Base-by-base conservation (phyloP, 768 basidiomycete species). In the Gautieria morchelliformis region DNA sequence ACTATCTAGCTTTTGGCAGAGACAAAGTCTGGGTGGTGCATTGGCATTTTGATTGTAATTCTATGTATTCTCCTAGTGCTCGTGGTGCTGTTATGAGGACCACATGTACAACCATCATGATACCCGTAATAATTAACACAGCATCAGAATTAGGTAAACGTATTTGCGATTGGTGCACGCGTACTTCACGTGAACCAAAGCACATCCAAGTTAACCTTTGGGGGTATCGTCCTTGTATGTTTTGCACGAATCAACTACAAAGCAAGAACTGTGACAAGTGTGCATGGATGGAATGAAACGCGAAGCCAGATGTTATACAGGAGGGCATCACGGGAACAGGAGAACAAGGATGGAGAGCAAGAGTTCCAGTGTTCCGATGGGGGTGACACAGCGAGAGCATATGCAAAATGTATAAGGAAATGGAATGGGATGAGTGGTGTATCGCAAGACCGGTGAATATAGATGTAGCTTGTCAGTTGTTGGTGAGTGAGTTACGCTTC, bases 21-120 rank as follows among this genome's bases (percentile, higher is more conserved):
- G 67, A 88, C 84, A 42, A 87, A 87, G 60, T 92, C 89, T 37
- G 88, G 89, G 33, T 96, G 89, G 85, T 93, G 90, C 67, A 87
- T 98, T 54, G 76, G 84, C 33, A 82, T 94, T 55, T 76, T 97
- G 32, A 89, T 91, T 41, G 75, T 93, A 39, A 76, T 97, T 20
- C 76, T 97, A 1, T 73, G 84, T 69, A 75, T 85, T 30, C 75
- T 98, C 20, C 75, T 97, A 11, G 68, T 93, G 33, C 80, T 84
- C 5, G 89, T 93, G 45, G 87, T 97, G 35, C 72, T 96, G 46
- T 68, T 91, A 54, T 93, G 62, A 67, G 32, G 48, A 30, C 10
- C 24, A 7, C 24, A 7, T 49, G 48, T 27, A 7, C 3, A 3
- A 30, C 8, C 5, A 33, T 12, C 15, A 12, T 30, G 14, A 30